Evolutionary conservation across 257 asterid genomes (phyloP), one percentile per base, ranked within the genome.

Genomic region (Penstemon davidsonii): DNA sequence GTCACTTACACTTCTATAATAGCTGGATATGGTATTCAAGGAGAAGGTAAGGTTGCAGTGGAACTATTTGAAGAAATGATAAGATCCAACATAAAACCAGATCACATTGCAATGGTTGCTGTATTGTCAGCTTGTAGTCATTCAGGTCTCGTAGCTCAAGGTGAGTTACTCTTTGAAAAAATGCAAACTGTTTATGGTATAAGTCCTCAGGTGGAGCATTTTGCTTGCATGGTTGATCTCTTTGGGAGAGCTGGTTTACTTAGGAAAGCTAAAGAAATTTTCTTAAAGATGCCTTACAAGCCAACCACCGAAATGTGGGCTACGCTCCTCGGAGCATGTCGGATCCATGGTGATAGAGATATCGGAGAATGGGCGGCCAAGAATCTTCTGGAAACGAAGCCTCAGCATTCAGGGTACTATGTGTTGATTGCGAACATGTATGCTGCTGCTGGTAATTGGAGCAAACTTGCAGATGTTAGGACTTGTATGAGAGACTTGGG

Each of bases 341-440:
- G 76, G 68, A 76, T 82, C 66, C 97, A 90, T 64, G 85, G 87
- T 60, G 76, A 92, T 46, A 83, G 71, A 7, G 90, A 84, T 44
- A 77, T 92, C 45, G 96, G 97, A 49, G 90, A 83, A 76, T 90
- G 96, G 96, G 98, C 96, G 36, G 98, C 98, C 25, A 92, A 79
- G 71, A 85, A 85, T 38, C 83, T 92, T 43, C 82, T 90, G 62
- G 87, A 82, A 66, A 55, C 80, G 87, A 85, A 78, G 82, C 95
- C 95, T 47, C 75, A 66, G 37, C 81, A 86, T 70, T 62, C 95
- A 3, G 98, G 97, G 62, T 74, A 90, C 74, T 90, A 86, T 66
- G 91, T 90, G 55, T 76, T 92, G 83, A 90, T 92, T 37, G 91
- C 91, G 25, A 90, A 92, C 76, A 87, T 90, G 95, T 88, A 88